Evolutionary conservation across 148 eudicot genomes (phyloP), one percentile per base, ranked within the genome.

Genomic region (Fagopyrum tataricum): DNA sequence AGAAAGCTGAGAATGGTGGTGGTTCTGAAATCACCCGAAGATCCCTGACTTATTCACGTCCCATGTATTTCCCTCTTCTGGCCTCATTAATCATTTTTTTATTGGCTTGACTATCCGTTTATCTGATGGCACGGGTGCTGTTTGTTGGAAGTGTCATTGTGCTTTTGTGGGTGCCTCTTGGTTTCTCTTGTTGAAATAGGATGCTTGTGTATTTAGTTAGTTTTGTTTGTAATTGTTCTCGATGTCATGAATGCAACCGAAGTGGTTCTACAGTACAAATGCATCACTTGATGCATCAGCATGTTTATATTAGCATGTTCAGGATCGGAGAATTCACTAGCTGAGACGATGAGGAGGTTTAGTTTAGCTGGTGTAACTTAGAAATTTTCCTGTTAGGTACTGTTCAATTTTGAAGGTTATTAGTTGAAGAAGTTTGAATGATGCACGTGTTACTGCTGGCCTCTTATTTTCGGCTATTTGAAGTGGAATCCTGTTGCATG

Each of bases 1-100:
- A 82, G 75, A 86, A 80, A 70, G 59, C 81, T 0, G 92, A 84
- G 24, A 86, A 84, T 70, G 87, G 83, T 58, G 83, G 80, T 4
- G 78, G 74, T 43, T 72, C 76, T 40, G 85, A 69, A 39, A 42
- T 72, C 2, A 53, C 56, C n/a, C 81, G 86, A 53, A 85, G 77
- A 76, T 78, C 93, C 12, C 20, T 84, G 10, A 42, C 84, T 4
- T 41, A 83, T 61, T 75, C 87, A 74, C 90, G 97, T 58, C 76
- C 94, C 44, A 78, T 87, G 97, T 89, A 85, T 67, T 14, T 48
- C 23, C 76, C 20, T 74, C 14, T 46, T 20, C 64, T 58, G 10
- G 64, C 23, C 14, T 21, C 64, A 58, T 58, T 58, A 23, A 37
- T 23, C 21, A 7, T 21, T 55, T 5, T 7, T 55, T 55, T 55